These are phyloP conservation scores for Aspergillus neoniger DNA, from an alignment of 2,329 filamentous ascomycete species.

Conservation along the genomic window DNA sequence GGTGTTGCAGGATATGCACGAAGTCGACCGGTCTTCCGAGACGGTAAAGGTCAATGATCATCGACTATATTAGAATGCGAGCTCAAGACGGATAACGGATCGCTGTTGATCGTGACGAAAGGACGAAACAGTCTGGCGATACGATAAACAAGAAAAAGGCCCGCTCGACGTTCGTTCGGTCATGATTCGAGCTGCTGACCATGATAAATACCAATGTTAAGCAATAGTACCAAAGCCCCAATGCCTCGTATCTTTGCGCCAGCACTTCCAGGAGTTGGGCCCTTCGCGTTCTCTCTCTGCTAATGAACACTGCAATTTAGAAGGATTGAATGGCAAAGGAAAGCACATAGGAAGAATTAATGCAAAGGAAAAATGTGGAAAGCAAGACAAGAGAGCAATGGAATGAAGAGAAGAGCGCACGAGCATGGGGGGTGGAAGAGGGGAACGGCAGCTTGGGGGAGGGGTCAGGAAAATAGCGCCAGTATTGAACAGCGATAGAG, in stretches of 20 bases:
- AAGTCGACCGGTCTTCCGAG: constrained; percentile 17
- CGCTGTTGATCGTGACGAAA: constrained; percentile 25
- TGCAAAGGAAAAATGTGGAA: not conserved
- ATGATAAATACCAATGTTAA: constrained; percentile 31
- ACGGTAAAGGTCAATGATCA: constrained; percentile 21
- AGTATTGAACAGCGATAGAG: not conserved
- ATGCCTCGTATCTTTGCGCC: constrained; percentile 7
- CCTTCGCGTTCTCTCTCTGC: not conserved
- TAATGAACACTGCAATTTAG: constrained; percentile 12
- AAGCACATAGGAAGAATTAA: constrained; percentile 5
- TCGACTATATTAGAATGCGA: constrained; percentile 29
- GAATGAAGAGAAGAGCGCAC: not conserved
- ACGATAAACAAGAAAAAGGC: constrained; percentile 19
- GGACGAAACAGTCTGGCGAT: constrained; percentile 27
- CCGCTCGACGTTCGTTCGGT: constrained; percentile 31
- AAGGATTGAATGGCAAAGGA: constrained; percentile 12
- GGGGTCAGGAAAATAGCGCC: not conserved
- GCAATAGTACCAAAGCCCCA: constrained; percentile 12
- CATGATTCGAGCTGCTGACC: constrained; percentile 31
- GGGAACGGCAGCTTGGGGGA: not conserved
- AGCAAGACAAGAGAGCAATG: constrained; percentile 6
- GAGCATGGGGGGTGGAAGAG: not conserved
- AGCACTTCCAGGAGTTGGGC: not conserved
- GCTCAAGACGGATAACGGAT: constrained; percentile 25
- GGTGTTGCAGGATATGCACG: constrained; percentile 5